These are phyloP conservation scores for Cylindrodendrum hubeiense DNA, from an alignment of 2,329 filamentous ascomycete species.

Conservation along the genomic window DNA sequence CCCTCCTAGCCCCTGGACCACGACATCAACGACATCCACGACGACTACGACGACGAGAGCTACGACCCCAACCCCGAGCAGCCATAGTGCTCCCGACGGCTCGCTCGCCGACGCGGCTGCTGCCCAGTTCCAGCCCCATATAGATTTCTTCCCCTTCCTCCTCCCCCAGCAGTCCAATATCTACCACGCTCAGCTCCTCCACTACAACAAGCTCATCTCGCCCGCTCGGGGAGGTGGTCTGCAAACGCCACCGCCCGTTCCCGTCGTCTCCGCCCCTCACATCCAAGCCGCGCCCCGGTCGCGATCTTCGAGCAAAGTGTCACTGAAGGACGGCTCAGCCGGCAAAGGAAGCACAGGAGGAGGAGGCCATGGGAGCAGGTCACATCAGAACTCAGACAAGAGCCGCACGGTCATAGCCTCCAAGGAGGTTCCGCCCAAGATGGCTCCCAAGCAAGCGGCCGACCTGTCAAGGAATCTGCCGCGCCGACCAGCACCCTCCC, in stretches of 20 bases:
- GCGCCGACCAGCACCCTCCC: constrained; percentile 46
- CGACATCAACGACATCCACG: constrained; percentile 42
- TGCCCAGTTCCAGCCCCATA: constrained; percentile 54
- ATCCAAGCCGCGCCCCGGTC: constrained; percentile 69
- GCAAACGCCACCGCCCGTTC: constrained; percentile 67
- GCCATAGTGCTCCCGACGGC: constrained; percentile 45
- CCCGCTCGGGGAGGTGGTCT: constrained; percentile 68
- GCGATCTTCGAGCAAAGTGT: constrained; percentile 71
- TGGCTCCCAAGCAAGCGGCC: constrained; percentile 59
- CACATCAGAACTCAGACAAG: constrained; percentile 68
- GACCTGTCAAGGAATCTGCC: constrained; percentile 48
- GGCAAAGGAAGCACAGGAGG: constrained; percentile 62
- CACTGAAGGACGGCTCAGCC: constrained; percentile 63
- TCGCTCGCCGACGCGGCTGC: constrained; percentile 47
- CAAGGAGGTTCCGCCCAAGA: constrained; percentile 65
- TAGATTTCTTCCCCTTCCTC: constrained; percentile 69
- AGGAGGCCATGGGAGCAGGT: constrained; percentile 76
- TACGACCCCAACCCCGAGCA: constrained; percentile 43
- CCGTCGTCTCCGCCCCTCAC: constrained; percentile 67
- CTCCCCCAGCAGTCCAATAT: constrained; percentile 70
- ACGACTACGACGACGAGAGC: constrained; percentile 42
- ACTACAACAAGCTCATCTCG: constrained; percentile 75
- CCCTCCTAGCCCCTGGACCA: constrained; percentile 48
- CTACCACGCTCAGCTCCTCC: constrained; percentile 72
- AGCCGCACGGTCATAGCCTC: constrained; percentile 72